phyloP scores from a whole-genome alignment of 225 moss, liverwort and hornwort species.

The Straminergon stramineum region DNA sequence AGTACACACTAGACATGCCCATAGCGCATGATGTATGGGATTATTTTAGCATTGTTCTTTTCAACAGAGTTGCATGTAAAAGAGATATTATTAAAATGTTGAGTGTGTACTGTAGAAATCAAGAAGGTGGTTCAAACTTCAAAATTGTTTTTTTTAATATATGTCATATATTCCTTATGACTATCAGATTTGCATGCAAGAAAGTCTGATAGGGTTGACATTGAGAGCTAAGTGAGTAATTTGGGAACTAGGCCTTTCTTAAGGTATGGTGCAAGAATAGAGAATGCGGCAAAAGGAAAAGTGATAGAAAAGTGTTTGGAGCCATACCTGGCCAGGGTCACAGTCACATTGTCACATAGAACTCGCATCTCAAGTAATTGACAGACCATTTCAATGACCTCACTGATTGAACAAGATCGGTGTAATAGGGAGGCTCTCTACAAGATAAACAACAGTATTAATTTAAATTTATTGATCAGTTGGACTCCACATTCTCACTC shows the following conservation, averaged over 20 bases:
- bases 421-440: no score
- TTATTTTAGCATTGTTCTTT: neutral
- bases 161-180: neutral
- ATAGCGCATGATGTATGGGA: neutral
- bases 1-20: neutral
- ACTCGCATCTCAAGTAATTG: neutral
- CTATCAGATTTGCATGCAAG: neutral
- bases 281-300: neutral
- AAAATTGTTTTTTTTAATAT: neutral
- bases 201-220: neutral
- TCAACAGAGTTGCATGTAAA: neutral
- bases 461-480: no score
- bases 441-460: no score
- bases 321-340: neutral
- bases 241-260: neutral
- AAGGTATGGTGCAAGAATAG: no score
- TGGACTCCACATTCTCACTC: no score
- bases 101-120: neutral
- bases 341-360: neutral
- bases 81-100: neutral
- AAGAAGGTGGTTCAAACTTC: neutral
- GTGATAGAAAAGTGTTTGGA: neutral
- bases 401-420: neutral
- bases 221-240: neutral
- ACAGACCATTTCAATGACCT: neutral